Evolutionary conservation across 352 stramenopile genomes (phyloP).

Genomic region (Globisporangium parvum): DNA sequence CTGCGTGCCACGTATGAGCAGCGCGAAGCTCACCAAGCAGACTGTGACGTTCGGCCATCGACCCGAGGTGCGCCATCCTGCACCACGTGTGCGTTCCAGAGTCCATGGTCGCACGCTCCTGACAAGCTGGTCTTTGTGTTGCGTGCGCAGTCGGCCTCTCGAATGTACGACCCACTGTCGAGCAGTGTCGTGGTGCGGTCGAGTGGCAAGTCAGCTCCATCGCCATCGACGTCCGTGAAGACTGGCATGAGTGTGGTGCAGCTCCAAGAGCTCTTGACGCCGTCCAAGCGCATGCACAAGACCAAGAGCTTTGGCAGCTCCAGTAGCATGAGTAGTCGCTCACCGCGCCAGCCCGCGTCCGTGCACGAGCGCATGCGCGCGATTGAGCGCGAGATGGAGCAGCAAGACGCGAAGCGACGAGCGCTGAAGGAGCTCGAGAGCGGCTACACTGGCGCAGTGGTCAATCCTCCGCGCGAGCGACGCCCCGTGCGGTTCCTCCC

Average conservation of each 20-base stretch:
- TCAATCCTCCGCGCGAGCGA: slow-evolving; percentile 37
- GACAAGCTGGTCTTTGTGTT: neutral
- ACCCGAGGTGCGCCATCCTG: slow-evolving; percentile 13
- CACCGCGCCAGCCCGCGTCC: slow-evolving; percentile 1
- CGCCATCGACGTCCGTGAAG: slow-evolving; percentile 23
- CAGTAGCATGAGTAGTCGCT: neutral
- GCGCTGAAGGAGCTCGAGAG: slow-evolving; percentile 21
- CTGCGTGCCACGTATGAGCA: slow-evolving; percentile 7
- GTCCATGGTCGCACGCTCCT: neutral
- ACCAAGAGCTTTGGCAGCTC: slow-evolving; percentile 1
- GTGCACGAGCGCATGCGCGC: slow-evolving; percentile 5
- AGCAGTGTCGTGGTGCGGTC: slow-evolving; percentile 21
- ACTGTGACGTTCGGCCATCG: slow-evolving; percentile 69
- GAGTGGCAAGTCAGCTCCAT: slow-evolving; percentile 9
- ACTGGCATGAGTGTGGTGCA: slow-evolving; percentile 70
- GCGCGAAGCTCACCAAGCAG: slow-evolving; percentile 31
- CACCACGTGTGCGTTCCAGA: neutral
- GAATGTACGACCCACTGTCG: slow-evolving; percentile 66
- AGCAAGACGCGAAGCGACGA: slow-evolving; percentile 10
- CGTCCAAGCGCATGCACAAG: slow-evolving; percentile 20
- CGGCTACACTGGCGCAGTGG: slow-evolving; percentile 46
- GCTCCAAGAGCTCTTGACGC: slow-evolving; percentile 43
- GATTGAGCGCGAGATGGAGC: slow-evolving; percentile 8
- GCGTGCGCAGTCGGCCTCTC: slow-evolving; percentile 41
- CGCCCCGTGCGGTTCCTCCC: slow-evolving; percentile 45